A percentile compares a stretch with the other conserved stretches of the same genome.
Conservation (phyloP, 1,284 basidiomycete species). For the Mycena citricolor region DNA sequence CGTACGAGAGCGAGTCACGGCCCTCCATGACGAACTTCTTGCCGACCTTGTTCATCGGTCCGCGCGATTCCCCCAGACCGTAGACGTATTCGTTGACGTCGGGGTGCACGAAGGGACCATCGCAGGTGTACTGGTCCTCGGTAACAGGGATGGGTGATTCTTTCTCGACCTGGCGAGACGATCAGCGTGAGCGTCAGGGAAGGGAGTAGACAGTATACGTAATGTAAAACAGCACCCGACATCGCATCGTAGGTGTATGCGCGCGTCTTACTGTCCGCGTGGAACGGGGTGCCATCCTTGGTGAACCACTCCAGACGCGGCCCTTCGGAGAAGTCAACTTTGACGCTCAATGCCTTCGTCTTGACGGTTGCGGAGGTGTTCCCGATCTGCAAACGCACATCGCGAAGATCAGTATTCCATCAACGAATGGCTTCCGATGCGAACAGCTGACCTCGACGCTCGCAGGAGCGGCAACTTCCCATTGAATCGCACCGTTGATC, state of each 20-base stretch:
- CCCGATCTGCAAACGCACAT: background rate
- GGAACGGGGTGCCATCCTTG: constrained; percentile 17
- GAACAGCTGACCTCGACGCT: constrained; percentile 5
- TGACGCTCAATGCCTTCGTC: constrained; percentile 12
- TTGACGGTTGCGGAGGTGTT: constrained; percentile 12
- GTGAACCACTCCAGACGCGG: constrained; percentile 21
- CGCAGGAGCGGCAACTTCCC: constrained; percentile 10
- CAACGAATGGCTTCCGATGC: too few relatives aligned
- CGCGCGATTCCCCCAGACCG: constrained; percentile 22
- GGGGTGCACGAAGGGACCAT: constrained; percentile 11
- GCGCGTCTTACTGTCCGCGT: constrained; percentile 18
- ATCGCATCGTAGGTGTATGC: constrained; percentile 21
- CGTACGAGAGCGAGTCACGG: constrained; percentile 20
- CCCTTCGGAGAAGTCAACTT: constrained; percentile 13
- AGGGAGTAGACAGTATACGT: background rate
- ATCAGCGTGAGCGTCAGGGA: background rate
- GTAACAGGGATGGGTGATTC: constrained; percentile 19
- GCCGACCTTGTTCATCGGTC: constrained; percentile 18
- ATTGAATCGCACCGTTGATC: constrained; percentile 14
- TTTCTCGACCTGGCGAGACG: constrained; percentile 11
- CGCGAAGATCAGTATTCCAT: background rate
- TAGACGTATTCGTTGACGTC: constrained; percentile 22
- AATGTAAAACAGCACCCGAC: constrained; percentile 20
- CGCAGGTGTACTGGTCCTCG: constrained; percentile 20
- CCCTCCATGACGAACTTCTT: constrained; percentile 22